Base-by-base conservation (phyloP, 257 asterid species). In the Capsicum chinense region DNA sequence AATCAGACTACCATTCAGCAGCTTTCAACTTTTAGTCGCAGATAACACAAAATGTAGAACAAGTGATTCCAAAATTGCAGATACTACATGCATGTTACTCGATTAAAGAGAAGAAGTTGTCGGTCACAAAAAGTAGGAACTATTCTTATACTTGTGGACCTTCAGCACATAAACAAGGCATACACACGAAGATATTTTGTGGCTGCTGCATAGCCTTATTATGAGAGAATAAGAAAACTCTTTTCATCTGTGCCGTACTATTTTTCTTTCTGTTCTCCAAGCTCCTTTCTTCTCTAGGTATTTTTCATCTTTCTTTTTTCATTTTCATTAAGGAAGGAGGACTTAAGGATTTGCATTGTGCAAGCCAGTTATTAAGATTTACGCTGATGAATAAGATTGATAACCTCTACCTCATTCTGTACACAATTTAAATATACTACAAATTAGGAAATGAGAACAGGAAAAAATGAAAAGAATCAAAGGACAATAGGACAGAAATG, bases 1-100 rank as follows among this genome's bases (percentile, higher is more conserved):
- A n/a, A 3, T 71, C 37, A 12, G 13, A 50, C 80, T 48, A 74
- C 80, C 62, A 74, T 19, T 74, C 60, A 48, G 80, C 59, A 73
- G 59, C 59, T 73, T 73, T 47, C 60, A 73, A 73, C 60, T 19
- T 73, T 33, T 73, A 19, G 60, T 12, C 80, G 48, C 6, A 50
- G 60, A 74, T 12, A 48, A 50, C 59, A 47, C 76, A 74, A 74
- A 74, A 48, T 12, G 12, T 5, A 74, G 60, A 74, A 39, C 16
- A 42, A 26, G 33, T 26, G 33, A 26, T 26, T 26, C 33, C 33
- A 26, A 26, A 26, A 26, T 26, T 26, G 33, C 58, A 44, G 37
- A 39, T 42, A 69, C 15, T 69, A 42, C 9, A 69, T 39, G 39
- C 33, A 26, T 26, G 33, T 47, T 47, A n/a, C 19, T 47, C 57